phyloP scores from a whole-genome alignment of 148 eudicot genomes.

The Tetragonia tetragonoides region DNA sequence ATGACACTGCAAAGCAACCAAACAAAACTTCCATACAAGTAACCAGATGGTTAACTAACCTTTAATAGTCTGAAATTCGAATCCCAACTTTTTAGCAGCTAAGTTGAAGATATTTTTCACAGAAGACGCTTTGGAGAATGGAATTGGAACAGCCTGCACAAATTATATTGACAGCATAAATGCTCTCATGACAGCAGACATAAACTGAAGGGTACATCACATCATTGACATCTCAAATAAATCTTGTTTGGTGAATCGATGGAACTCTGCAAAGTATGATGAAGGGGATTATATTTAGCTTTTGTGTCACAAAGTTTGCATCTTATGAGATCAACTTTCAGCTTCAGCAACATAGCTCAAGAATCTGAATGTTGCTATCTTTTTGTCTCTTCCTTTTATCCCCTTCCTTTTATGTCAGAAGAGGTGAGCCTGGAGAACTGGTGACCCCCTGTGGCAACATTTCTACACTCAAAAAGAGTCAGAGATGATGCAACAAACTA shows the following conservation, averaged over 20 bases:
- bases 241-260: too few relatives aligned
- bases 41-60: conserved; percentile 37
- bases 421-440: background rate
- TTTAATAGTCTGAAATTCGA: conserved; percentile 57
- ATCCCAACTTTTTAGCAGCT: conserved; percentile 85
- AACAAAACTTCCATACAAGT: background rate
- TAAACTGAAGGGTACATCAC: conserved; percentile 8
- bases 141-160: conserved; percentile 85
- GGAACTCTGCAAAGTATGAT: background rate
- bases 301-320: background rate
- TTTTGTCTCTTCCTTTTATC: background rate
- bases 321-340: background rate
- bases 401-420: background rate
- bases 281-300: background rate
- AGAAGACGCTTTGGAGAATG: conserved; percentile 56
- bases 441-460: background rate
- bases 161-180: conserved; percentile 16
- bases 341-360: too few relatives aligned
- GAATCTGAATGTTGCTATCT: background rate
- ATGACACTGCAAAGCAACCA: background rate
- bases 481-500: background rate
- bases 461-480: background rate
- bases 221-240: background rate
- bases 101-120: conserved; percentile 69
- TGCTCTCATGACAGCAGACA: background rate